Evolutionary conservation across 108 stramenopile genomes (phyloP), one percentile per base, ranked within the genome.

Genomic region (Bacterosira constricta): DNA sequence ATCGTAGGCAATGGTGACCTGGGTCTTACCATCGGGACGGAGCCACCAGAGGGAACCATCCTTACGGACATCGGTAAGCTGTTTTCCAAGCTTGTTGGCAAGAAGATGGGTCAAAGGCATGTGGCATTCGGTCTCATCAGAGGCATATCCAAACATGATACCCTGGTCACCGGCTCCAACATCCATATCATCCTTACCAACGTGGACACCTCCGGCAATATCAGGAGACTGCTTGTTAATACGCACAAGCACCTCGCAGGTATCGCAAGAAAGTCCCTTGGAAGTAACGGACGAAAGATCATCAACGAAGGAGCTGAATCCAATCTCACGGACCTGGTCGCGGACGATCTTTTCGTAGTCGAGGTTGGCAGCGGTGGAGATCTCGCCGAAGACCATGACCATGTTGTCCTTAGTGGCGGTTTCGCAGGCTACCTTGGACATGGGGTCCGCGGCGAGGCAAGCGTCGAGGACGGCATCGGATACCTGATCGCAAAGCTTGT

Each of bases 381-480:
- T 98, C 87, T 98, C 97, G 52, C 97, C 97, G 77, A 98, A 98
- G 65, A 97, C 96, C 97, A 98, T 98, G 62, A 98, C 96, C 97
- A 98, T 98, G 90, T 96, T 96, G 55, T 96, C 96, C 91, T 98
- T 98, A 80, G 96, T 96, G 86, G 96, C 96, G 61, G 96, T 97
- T 82, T 98, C 97, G 83, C 97, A 98, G 56, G 97, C 97, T 27
- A 98, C 97, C 83, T 96, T 94, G 59, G 96, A 95, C 72, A 86
- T 86, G 75, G 95, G 94, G 65, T 98, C 97, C 61, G 95, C 96
- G 67, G 80, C 81, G 66, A 97, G 71, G 86, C 96, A 97, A 39
- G 97, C 97, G 67, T 98, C 97, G 36, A 98, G 89, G 67, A 98
- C 96, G 59, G 97, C 97, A 76, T 98, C 97, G 55, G 92, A 94